Percentiles rank a stretch among this genome's conserved stretches.
Evolutionary conservation across 2,329 filamentous ascomycete genomes (phyloP).

Genomic region (Colletotrichum karsti): DNA sequence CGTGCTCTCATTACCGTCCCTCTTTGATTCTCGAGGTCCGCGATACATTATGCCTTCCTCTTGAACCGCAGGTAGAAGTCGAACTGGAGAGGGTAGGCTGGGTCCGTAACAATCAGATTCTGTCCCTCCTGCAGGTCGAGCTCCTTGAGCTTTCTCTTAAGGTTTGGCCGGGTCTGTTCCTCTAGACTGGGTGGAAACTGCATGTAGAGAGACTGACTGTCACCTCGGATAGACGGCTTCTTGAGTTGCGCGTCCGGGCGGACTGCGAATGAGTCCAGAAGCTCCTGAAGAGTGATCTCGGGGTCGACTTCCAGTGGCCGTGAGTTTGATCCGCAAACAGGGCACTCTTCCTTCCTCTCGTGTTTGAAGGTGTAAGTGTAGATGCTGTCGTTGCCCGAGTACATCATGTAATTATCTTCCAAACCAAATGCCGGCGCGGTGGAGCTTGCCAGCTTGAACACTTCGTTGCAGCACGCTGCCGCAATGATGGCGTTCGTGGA

Average conservation of each 20-base stretch:
- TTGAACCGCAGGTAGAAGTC: slow-evolving; percentile 63
- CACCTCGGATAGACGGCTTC: slow-evolving; percentile 83
- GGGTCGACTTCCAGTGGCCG: slow-evolving; percentile 78
- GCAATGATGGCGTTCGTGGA: slow-evolving; percentile 98
- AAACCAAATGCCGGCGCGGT: slow-evolving; percentile 82
- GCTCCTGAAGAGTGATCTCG: slow-evolving; percentile 78
- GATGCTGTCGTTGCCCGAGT: slow-evolving; percentile 92
- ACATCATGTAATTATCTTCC: slow-evolving; percentile 98
- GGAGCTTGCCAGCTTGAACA: slow-evolving; percentile 89
- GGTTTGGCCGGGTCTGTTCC: slow-evolving; percentile 83
- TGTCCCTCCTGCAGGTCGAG: slow-evolving; percentile 79
- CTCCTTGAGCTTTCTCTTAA: slow-evolving; percentile 80
- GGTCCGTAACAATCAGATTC: slow-evolving; percentile 91
- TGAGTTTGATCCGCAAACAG: slow-evolving; percentile 88
- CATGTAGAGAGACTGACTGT: slow-evolving; percentile 90
- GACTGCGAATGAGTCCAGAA: slow-evolving; percentile 84
- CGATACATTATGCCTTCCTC: slow-evolving; percentile 21
- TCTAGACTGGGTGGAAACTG: slow-evolving; percentile 84
- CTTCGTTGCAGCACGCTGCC: slow-evolving; percentile 95
- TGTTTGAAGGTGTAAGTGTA: slow-evolving; percentile 98
- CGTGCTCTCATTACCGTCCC: slow-evolving; percentile 19
- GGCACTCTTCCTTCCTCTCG: slow-evolving; percentile 92
- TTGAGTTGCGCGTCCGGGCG: slow-evolving; percentile 92
- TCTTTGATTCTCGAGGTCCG: not conserved
- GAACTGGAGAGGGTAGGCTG: slow-evolving; percentile 82